Evolutionary conservation across 1,284 basidiomycete species (phyloP).

Genomic region (Cryptococcus sp.): DNA sequence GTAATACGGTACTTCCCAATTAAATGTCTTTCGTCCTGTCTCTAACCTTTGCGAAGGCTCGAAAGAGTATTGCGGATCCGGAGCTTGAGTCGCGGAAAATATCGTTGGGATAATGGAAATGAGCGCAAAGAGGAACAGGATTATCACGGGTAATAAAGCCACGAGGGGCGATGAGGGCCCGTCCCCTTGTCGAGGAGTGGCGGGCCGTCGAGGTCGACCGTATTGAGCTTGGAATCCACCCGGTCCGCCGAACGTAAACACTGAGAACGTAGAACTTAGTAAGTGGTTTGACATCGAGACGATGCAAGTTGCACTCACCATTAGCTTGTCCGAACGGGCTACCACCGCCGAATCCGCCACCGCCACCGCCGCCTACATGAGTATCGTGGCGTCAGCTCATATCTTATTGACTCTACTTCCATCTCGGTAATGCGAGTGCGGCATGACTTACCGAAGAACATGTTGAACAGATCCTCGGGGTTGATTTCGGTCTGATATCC

Average conservation of each 20-base stretch:
- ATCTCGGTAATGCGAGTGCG: background rate
- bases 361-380: constrained; percentile 56
- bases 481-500: constrained; percentile 81
- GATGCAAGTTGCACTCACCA: constrained; percentile 21
- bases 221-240: constrained; percentile 66
- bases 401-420: too few relatives aligned
- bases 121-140: constrained; percentile 81
- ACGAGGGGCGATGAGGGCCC: constrained; percentile 67
- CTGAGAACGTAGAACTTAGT: constrained; percentile 12
- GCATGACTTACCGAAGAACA: constrained; percentile 83
- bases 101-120: constrained; percentile 76
- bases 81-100: constrained; percentile 65
- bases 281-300: background rate
- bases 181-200: constrained; percentile 36
- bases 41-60: constrained; percentile 59
- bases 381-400: too few relatives aligned
- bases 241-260: constrained; percentile 57
- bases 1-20: constrained; percentile 75
- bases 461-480: constrained; percentile 96
- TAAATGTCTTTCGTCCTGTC: constrained; percentile 66
- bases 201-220: constrained; percentile 45
- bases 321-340: constrained; percentile 58
- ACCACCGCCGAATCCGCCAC: constrained; percentile 58
- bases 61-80: constrained; percentile 83
- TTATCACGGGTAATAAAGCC: constrained; percentile 81